Evolutionary conservation across 2,329 filamentous ascomycete species (phyloP).

Genomic region (Gliomastix tumulicola): DNA sequence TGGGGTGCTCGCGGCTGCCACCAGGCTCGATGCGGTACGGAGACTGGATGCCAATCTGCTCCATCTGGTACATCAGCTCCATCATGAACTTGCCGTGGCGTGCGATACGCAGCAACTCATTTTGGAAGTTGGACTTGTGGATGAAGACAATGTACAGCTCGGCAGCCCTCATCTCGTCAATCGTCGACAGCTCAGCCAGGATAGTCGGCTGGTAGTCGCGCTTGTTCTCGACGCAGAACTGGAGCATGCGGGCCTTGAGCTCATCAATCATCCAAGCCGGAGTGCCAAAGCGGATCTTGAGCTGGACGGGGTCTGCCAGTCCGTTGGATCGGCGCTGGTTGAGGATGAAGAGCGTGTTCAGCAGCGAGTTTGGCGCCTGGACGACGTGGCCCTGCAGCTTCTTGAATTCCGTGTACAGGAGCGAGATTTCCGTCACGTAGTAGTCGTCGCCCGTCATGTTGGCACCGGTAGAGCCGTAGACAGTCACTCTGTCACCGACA

Average conservation of each 20-base stretch:
- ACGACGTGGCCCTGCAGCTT: conserved; percentile 97
- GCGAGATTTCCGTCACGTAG: conserved; percentile 88
- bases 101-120: conserved; percentile 82
- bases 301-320: conserved; percentile 76
- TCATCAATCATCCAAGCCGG: conserved; percentile 75
- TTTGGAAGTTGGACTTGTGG: conserved; percentile 96
- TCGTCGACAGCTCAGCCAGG: conserved; percentile 72
- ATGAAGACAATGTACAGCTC: conserved; percentile 93
- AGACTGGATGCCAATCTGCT: conserved; percentile 77
- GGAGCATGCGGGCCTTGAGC: conserved; percentile 71
- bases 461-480: conserved; percentile 87
- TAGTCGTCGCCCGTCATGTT: conserved; percentile 80
- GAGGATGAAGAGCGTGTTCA: conserved; percentile 90
- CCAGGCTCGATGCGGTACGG: conserved; percentile 57
- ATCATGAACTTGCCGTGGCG: conserved; percentile 93
- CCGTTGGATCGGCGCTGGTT: conserved; percentile 89
- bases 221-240: conserved; percentile 79
- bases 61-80: conserved; percentile 81
- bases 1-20: conserved; percentile 60
- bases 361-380: conserved; percentile 87
- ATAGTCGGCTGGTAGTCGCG: conserved; percentile 84
- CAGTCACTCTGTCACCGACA: conserved; percentile 84
- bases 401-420: conserved; percentile 96
- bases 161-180: conserved; percentile 78
- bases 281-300: conserved; percentile 85